These are phyloP conservation scores for Nakaseomyces sp. DNA, from an alignment of 1,139 yeast species.

Conservation along the genomic window DNA sequence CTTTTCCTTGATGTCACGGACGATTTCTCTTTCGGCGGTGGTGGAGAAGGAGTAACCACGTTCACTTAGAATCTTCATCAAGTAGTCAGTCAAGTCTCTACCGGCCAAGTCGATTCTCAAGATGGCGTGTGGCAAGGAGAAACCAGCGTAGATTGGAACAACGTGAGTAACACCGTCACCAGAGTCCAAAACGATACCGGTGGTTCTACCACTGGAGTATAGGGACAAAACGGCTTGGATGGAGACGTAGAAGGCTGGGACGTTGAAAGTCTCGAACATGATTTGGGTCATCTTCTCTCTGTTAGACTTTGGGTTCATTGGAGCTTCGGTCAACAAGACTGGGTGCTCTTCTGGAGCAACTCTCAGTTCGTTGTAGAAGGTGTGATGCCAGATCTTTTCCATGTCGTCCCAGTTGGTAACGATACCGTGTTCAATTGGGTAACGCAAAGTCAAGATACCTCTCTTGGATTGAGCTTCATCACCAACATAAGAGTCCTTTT, in stretches of 20 bases:
- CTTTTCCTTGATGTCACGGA: slow-evolving; percentile 98
- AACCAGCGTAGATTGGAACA: slow-evolving; percentile 99
- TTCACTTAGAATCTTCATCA: slow-evolving; percentile 96
- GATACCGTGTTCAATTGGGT: slow-evolving; percentile 99
- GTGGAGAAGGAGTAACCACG: slow-evolving; percentile 99
- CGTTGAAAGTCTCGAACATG: slow-evolving; percentile 97
- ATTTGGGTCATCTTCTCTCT: slow-evolving; percentile 99
- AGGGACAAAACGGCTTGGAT: slow-evolving; percentile 97
- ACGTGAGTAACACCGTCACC: slow-evolving; percentile 99
- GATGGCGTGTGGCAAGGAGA: slow-evolving; percentile 98
- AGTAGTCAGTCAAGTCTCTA: slow-evolving; percentile 97
- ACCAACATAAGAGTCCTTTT: slow-evolving; percentile 98
- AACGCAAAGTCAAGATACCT: slow-evolving; percentile 97
- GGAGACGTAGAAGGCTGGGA: slow-evolving; percentile 97
- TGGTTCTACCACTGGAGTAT: slow-evolving; percentile 99
- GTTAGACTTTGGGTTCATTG: slow-evolving; percentile 98
- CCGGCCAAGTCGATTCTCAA: slow-evolving; percentile 99
- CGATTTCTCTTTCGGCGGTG: slow-evolving; percentile 99
- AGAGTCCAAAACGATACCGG: slow-evolving; percentile 98
- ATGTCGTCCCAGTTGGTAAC: slow-evolving; percentile 99
- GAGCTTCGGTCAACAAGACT: slow-evolving; percentile 95
- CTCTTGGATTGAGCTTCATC: slow-evolving; percentile 99
- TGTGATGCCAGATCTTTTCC: slow-evolving; percentile 99
- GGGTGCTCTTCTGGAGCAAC: slow-evolving; percentile 99
- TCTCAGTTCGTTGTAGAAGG: slow-evolving; percentile 94